Base-by-base conservation (phyloP, 768 basidiomycete genomes). In the Lactarius sp. region DNA sequence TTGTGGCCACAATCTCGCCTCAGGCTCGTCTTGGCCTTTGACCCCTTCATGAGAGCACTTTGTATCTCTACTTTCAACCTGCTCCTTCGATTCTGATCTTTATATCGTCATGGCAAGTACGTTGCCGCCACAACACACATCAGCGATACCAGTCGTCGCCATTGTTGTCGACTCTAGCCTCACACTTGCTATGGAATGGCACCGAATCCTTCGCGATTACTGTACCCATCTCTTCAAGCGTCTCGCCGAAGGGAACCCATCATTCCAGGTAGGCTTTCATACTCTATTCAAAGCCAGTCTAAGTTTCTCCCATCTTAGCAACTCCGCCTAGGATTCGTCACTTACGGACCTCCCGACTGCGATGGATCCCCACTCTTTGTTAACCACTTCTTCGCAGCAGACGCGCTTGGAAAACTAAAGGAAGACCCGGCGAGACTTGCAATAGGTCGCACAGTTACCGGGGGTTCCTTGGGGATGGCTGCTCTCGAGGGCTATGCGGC, bases 311-410 rank as follows among this genome's bases (percentile, higher is more conserved):
- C 60, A 53, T 42, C 22, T 37, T 16, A 66, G 61, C 57, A 59
- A 22, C 47, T 69, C 22, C 64, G 65, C 18, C 37, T 71, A 14
- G 71, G 66, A 34, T 59, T 69, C 39, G 61, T 72, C 47, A 66
- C 71, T 12, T 72, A 72, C 31, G 71, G 68, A 7, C 65, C 65
- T 41, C 39, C 61, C 5, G 52, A 72, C 49, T 53, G 60, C 9
- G 55, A 39, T 37, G 63, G 49, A 14, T 54, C 60, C 2, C 71
- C 71, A 16, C 36, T 72, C 41, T 47, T 71, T 33, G 59, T 65
- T 31, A 68, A 61, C 20, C 66, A 69, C 12, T 69, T 63, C 54
- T 71, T 72, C 54, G 31, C 62, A 14, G n/a, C 13, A 20, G 33
- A 27, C 42, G 41, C 58, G 16, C 20, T 47, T 37, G 56, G 51